phyloP scores from a whole-genome alignment of 306 rosid genomes.

The Cicer pinnatifidum region DNA sequence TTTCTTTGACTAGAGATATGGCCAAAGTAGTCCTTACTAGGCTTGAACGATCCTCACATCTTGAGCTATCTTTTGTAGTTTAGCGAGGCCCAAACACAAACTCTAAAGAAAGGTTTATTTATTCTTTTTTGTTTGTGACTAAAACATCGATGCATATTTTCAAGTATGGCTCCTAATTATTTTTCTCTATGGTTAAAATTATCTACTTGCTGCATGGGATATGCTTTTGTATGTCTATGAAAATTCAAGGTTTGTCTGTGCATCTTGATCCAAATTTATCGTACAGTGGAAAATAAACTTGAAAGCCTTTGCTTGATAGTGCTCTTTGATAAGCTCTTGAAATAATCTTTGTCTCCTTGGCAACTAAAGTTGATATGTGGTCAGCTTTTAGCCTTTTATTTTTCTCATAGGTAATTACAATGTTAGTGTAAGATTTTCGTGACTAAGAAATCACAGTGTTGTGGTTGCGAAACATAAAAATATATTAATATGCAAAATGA shows the following conservation, averaged over 20 bases:
- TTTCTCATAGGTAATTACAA: conserved; percentile 18
- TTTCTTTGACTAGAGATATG: background rate
- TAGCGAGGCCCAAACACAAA: conserved; percentile 4
- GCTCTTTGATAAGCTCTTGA: conserved; percentile 23
- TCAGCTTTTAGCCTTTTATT: conserved; percentile 16
- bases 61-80: background rate
- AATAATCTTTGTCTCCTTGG: conserved; percentile 28
- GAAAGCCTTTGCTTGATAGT: conserved; percentile 26
- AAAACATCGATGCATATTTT: conserved; percentile 29
- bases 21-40: background rate
- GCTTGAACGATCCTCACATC: background rate
- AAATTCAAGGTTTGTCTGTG: conserved; percentile 33
- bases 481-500: conserved; percentile 9
- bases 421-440: background rate
- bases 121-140: background rate
- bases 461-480: background rate
- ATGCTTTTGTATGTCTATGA: conserved; percentile 30
- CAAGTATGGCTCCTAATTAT: conserved; percentile 21
- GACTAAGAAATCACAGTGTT: conserved; percentile 17
- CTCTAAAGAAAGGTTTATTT: background rate
- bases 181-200: conserved; percentile 27
- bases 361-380: conserved; percentile 32
- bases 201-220: conserved; percentile 25
- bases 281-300: conserved; percentile 1
- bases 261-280: conserved; percentile 11